These are phyloP conservation scores for Knoxdaviesia proteae DNA, from an alignment of 2,329 filamentous ascomycete genomes.

Conservation along the genomic window DNA sequence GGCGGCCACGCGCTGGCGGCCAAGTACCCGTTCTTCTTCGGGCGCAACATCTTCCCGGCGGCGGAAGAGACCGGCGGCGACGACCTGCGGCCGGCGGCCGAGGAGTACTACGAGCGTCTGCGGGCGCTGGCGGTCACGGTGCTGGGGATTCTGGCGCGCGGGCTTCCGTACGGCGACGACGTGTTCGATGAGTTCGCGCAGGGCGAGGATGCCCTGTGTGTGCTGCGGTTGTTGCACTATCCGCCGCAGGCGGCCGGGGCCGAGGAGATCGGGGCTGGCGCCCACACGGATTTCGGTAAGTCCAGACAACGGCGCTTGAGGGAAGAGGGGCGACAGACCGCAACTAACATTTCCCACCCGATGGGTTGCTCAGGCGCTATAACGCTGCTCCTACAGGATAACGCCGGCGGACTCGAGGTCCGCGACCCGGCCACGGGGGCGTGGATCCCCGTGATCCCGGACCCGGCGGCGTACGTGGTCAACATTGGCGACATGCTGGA, in stretches of 20 bases:
- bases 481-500: slow-evolving; percentile 29
- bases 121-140: slow-evolving; percentile 14
- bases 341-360: too few species aligned
- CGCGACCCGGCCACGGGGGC: slow-evolving; percentile 19
- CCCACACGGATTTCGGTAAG: slow-evolving; percentile 32
- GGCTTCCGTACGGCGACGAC: too few species aligned
- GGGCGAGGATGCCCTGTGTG: too few species aligned
- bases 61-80: slow-evolving; percentile 16
- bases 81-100: slow-evolving; percentile 16
- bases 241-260: too few species aligned
- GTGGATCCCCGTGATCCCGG: slow-evolving; percentile 22
- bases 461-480: slow-evolving; percentile 25
- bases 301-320: too few species aligned
- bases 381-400: slow-evolving; percentile 32
- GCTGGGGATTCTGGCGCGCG: background rate
- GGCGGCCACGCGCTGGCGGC: slow-evolving; percentile 18
- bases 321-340: too few species aligned
- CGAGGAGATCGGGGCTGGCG: slow-evolving; percentile 16
- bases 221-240: too few species aligned
- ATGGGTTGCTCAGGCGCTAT: slow-evolving; percentile 14
- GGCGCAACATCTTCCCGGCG: slow-evolving; percentile 18
- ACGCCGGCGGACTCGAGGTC: slow-evolving; percentile 28
- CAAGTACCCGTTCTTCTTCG: slow-evolving; percentile 18
- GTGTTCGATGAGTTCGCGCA: too few species aligned
- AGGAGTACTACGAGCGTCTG: slow-evolving; percentile 21